These are phyloP conservation scores for Melampsora abietis-canadensis DNA, from an alignment of 1,284 basidiomycete genomes.

Conservation along the genomic window DNA sequence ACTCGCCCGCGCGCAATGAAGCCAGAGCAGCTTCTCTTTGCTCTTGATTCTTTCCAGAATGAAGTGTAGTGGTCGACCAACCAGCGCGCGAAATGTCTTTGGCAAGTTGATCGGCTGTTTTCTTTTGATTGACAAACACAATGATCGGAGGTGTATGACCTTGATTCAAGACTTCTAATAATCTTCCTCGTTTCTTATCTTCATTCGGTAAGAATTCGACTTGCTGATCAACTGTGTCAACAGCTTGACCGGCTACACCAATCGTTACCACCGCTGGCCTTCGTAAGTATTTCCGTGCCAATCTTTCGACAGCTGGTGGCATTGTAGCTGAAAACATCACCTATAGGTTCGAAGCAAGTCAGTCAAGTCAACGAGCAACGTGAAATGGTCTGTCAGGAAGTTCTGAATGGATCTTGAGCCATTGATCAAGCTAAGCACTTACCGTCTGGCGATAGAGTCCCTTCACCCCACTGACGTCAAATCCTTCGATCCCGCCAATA, in stretches of 20 bases:
- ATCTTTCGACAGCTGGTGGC: conserved; percentile 89
- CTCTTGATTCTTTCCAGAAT: conserved; percentile 95
- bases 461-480: conserved; percentile 49
- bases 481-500: conserved; percentile 46
- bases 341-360: conserved; percentile 49
- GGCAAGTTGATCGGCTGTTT: conserved; percentile 92
- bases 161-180: conserved; percentile 81
- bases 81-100: conserved; percentile 83
- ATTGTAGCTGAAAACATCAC: conserved; percentile 91
- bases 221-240: conserved; percentile 93
- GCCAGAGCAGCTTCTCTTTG: conserved; percentile 89
- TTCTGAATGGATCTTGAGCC: neutral
- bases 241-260: conserved; percentile 93
- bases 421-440: conserved; percentile 11
- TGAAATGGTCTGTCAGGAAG: neutral
- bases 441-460: conserved; percentile 52
- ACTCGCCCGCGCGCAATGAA: conserved; percentile 75
- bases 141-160: conserved; percentile 86
- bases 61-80: conserved; percentile 81
- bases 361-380: neutral
- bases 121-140: conserved; percentile 98
- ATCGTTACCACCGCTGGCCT: conserved; percentile 93
- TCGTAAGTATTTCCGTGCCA: conserved; percentile 88
- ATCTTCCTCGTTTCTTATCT: conserved; percentile 83
- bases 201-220: conserved; percentile 90